phyloP scores from a whole-genome alignment of 805 yeast species.

The Candida vartiovaarae region DNA sequence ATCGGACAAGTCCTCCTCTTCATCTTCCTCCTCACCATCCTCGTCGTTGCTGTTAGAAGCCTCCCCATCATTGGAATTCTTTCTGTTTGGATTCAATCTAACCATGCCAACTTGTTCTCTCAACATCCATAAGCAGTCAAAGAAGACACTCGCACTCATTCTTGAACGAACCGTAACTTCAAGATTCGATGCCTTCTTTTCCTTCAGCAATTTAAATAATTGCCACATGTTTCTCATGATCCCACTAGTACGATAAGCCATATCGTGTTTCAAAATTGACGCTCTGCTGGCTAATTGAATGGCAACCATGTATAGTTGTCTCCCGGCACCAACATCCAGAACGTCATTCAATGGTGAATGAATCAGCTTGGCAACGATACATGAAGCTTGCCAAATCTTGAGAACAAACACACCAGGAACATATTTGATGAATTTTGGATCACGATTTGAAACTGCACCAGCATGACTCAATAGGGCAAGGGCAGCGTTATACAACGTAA shows the following conservation, averaged over 20 bases:
- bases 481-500: constrained; percentile 75
- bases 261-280: constrained; percentile 83
- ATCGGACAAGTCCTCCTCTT: constrained; percentile 9
- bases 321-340: constrained; percentile 67
- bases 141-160: constrained; percentile 88
- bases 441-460: constrained; percentile 48
- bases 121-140: constrained; percentile 80
- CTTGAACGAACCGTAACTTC: constrained; percentile 65
- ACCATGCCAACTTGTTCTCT: constrained; percentile 87
- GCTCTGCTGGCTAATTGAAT: constrained; percentile 66
- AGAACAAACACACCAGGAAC: constrained; percentile 79
- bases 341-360: constrained; percentile 67
- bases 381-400: constrained; percentile 88
- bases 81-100: constrained; percentile 35
- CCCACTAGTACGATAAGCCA: constrained; percentile 88
- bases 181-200: constrained; percentile 34
- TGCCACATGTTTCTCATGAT: constrained; percentile 95
- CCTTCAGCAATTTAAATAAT: constrained; percentile 61
- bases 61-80: constrained; percentile 8
- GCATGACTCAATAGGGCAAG: constrained; percentile 64
- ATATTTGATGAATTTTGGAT: constrained; percentile 60
- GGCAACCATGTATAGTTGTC: constrained; percentile 58
- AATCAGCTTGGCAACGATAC: constrained; percentile 69
- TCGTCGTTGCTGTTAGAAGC: constrained; percentile 18
- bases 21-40: constrained; percentile 22